Evolutionary conservation across 805 yeast genomes (phyloP).

Genomic region (Scheffersomyces spartinae): DNA sequence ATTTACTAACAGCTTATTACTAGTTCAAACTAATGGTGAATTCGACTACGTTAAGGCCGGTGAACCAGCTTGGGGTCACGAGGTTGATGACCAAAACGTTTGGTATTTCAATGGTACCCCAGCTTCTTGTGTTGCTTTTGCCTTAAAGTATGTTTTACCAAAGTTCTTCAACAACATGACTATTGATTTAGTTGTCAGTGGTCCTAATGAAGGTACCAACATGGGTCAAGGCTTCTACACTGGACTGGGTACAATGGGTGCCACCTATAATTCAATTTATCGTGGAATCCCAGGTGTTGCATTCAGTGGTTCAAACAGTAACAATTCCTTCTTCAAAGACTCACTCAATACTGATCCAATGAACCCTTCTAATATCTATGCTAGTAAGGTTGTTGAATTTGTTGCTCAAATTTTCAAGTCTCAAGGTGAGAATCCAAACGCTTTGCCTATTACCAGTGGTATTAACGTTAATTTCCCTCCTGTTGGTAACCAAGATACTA

Average conservation of each 20-base stretch:
- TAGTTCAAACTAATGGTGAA: conserved; percentile 35
- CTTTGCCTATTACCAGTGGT: conserved; percentile 34
- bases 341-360: conserved; percentile 27
- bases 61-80: conserved; percentile 46
- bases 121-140: conserved; percentile 39
- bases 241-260: conserved; percentile 41
- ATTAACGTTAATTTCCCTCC: conserved; percentile 37
- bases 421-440: conserved; percentile 24
- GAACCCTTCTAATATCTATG: conserved; percentile 34
- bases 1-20: too few relatives aligned
- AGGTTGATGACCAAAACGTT: conserved; percentile 24
- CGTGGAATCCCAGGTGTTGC: conserved; percentile 41
- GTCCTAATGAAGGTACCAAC: conserved; percentile 44
- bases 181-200: conserved; percentile 38
- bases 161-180: conserved; percentile 29
- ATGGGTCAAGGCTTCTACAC: conserved; percentile 31
- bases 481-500: conserved; percentile 27
- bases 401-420: conserved; percentile 23
- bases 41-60: conserved; percentile 37
- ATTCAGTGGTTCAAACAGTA: conserved; percentile 37
- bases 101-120: conserved; percentile 52
- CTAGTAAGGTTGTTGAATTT: conserved; percentile 27
- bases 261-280: conserved; percentile 35
- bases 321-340: conserved; percentile 40
- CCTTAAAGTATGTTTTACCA: conserved; percentile 36